Conservation (phyloP, 2,329 filamentous ascomycete species). For the Escovopsis sp. region DNA sequence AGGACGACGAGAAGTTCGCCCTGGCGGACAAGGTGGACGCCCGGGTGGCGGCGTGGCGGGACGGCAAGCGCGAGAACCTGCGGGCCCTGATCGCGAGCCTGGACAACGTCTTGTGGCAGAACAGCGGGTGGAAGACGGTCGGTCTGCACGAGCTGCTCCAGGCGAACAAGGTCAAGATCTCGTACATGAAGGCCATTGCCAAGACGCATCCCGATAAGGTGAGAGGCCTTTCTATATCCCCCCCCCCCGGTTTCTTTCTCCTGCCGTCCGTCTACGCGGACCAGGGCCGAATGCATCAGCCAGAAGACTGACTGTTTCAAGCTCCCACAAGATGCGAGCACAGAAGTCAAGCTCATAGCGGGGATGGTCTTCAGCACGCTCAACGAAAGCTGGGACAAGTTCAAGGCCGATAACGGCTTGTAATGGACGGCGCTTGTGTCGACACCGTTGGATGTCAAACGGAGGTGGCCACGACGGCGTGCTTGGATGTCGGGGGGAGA, state of each 20-base stretch:
- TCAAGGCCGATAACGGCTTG: slow-evolving; percentile 53
- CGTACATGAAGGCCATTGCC: slow-evolving; percentile 98
- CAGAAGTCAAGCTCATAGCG: slow-evolving; percentile 51
- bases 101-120: slow-evolving; percentile 81
- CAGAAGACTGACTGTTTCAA: slow-evolving; percentile 14
- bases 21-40: slow-evolving; percentile 77
- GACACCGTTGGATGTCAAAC: no score
- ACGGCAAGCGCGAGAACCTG: slow-evolving; percentile 84
- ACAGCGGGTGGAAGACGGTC: slow-evolving; percentile 91
- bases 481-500: not conserved
- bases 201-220: slow-evolving; percentile 99
- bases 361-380: slow-evolving; percentile 51
- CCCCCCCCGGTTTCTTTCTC: no score
- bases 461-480: not conserved
- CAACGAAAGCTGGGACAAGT: slow-evolving; percentile 62
- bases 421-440: slow-evolving; percentile 14
- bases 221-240: not conserved
- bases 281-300: not conserved
- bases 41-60: slow-evolving; percentile 64
- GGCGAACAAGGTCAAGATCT: slow-evolving; percentile 88
- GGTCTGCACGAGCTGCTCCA: slow-evolving; percentile 86
- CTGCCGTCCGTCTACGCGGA: no score
- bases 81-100: slow-evolving; percentile 75
- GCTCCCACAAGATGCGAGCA: slow-evolving; percentile 49
- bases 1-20: slow-evolving; percentile 86